Base-by-base conservation (phyloP, 1,284 basidiomycete species). In the Malassezia japonica region DNA sequence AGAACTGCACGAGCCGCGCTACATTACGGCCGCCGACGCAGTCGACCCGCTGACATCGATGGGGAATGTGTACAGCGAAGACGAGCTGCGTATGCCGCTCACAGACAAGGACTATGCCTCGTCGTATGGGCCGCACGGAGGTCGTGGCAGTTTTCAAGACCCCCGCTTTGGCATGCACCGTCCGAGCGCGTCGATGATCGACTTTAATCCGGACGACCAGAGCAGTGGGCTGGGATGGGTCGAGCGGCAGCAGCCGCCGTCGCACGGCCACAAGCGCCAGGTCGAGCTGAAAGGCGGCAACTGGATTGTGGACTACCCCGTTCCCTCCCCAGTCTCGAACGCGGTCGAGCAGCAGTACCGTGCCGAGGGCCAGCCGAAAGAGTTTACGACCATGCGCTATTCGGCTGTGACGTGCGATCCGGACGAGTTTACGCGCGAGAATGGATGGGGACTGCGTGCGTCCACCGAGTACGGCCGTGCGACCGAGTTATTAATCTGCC, bases 321-420 rank as follows among this genome's bases (percentile, higher is more conserved):
- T 92, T 0, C 90, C 90, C 1, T 84, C 85, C 0, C 85, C 89
- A 3, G 81, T 94, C 47, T 80, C 80, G 64, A 87, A 83, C 60
- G 87, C 88, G 16, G 82, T 89, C 38, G 89, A 95, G 74, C 75
- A 79, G 33, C 86, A 85, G 72, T 94, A 41, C 24, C 39, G 84
- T 77, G 77, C 57, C 1, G 59, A 70, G 27, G 63, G 59, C 33
- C 53, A 50, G 29, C 42, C 57, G 23, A 61, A 75, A 52, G 92
- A 98, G 74, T 92, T 90, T 73, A 88, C 87, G 2, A 85, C 90
- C 74, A 88, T 95, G 87, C 81, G 91, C 18, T 76, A 74, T 57
- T 73, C 70, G 6, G 89, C 51, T 3, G 91, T 90, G 7, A 95
- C 90, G 0, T 84, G 83, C 65, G 91, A 95, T 70, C 90, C 91